Evolutionary conservation across 108 stramenopile species (phyloP).

Genomic region (Skeletonema menzelii): DNA sequence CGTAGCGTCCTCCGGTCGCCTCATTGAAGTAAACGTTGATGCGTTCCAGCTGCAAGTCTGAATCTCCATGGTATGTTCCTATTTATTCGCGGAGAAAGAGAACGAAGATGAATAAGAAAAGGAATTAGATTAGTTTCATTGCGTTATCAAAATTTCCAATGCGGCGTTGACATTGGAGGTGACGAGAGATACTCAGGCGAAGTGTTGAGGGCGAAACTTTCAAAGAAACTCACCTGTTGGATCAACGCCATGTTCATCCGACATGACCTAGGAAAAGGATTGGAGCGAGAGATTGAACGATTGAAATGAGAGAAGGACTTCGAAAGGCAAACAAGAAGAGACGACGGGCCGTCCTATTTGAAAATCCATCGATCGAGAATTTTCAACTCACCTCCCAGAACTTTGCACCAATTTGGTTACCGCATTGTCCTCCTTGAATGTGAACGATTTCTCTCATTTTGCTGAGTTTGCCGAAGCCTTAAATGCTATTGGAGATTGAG

Average conservation of each 20-base stretch:
- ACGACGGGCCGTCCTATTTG: slow-evolving; percentile 1
- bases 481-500: not conserved
- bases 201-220: not conserved
- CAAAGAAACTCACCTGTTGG: slow-evolving; percentile 43
- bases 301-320: not conserved
- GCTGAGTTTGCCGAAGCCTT: not conserved
- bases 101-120: slow-evolving; percentile 3
- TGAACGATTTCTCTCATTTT: slow-evolving; percentile 88
- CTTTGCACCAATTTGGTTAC: slow-evolving; percentile 81
- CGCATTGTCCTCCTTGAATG: slow-evolving; percentile 85
- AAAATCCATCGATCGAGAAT: not conserved
- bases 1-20: slow-evolving; percentile 88
- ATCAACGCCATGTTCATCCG: slow-evolving; percentile 86
- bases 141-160: not conserved
- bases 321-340: not conserved
- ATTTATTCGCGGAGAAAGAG: slow-evolving; percentile 19
- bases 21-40: slow-evolving; percentile 88
- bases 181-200: not conserved
- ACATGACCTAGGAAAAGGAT: slow-evolving; percentile 70
- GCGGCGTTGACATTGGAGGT: not conserved
- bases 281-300: not conserved
- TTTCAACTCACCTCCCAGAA: slow-evolving; percentile 62
- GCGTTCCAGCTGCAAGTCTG: slow-evolving; percentile 65
- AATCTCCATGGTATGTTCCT: slow-evolving; percentile 81
- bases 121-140: not conserved